Conservation (phyloP, 768 basidiomycete species). For the Boletus eberwhitei region DNA sequence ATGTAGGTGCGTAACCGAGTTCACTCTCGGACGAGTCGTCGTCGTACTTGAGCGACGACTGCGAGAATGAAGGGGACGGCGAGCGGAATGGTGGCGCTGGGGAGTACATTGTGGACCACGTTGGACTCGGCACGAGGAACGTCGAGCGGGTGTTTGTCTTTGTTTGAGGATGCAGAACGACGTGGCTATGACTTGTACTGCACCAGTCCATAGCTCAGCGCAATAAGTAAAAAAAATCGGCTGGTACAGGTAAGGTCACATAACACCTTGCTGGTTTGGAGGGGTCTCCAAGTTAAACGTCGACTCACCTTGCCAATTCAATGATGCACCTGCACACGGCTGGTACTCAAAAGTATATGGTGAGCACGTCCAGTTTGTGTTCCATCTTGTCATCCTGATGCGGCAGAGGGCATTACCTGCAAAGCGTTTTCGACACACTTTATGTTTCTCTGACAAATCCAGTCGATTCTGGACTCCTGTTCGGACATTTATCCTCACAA, state of each 20-base stretch:
- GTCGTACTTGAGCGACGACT: conserved; percentile 28
- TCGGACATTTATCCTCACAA: not conserved
- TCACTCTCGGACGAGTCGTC: conserved; percentile 29
- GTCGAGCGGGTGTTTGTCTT: conserved; percentile 18
- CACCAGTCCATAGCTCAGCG: not conserved
- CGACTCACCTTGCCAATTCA: not conserved
- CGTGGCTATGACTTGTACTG: too few species aligned
- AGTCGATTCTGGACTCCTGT: not conserved
- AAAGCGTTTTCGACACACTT: not conserved
- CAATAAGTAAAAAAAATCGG: not conserved
- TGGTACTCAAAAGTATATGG: too few species aligned
- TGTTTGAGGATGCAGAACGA: conserved; percentile 11
- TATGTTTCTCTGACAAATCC: not conserved
- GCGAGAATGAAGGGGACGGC: conserved; percentile 39
- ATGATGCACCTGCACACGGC: too few species aligned
- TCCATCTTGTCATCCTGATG: not conserved
- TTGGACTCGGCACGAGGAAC: not conserved
- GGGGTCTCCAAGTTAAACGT: not conserved
- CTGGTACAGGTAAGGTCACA: not conserved
- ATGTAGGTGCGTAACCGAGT: conserved; percentile 6
- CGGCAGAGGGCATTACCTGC: not conserved
- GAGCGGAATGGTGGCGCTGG: conserved; percentile 39
- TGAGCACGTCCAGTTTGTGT: not conserved
- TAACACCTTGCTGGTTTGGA: not conserved
- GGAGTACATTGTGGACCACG: conserved; percentile 31